Conservation (phyloP, 2,329 filamentous ascomycete species). For the Colletotrichum sidae region DNA sequence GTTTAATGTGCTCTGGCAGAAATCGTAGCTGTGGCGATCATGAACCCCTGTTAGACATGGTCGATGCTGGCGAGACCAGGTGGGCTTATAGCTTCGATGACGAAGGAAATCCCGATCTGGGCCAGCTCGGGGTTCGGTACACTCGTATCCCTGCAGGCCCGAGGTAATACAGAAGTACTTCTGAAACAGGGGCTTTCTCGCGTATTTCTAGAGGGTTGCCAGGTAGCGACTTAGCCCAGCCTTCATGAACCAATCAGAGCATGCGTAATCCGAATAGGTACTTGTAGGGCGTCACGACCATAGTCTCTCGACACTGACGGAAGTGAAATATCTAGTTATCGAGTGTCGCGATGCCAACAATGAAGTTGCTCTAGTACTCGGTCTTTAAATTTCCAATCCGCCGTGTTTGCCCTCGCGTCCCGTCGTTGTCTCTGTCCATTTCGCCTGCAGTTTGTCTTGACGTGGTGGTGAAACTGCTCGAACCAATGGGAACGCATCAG, state of each 20-base stretch:
- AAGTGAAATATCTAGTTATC: no score
- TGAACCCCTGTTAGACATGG: slow-evolving; percentile 23
- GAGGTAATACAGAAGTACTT: slow-evolving; percentile 23
- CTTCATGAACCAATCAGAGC: slow-evolving; percentile 5
- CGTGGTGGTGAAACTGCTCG: no score
- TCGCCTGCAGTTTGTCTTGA: no score
- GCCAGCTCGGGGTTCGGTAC: slow-evolving; percentile 3
- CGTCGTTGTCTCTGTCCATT: no score
- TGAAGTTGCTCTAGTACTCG: no score
- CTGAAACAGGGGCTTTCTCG: no score
- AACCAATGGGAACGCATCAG: no score
- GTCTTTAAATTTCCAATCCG: no score
- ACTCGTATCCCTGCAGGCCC: slow-evolving; percentile 18
- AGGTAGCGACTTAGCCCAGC: slow-evolving; percentile 6
- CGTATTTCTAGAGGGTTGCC: background rate
- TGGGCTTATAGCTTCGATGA: slow-evolving; percentile 33
- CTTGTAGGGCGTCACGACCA: no score
- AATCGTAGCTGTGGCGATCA: slow-evolving; percentile 23
- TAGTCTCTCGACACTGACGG: no score
- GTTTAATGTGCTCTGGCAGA: slow-evolving; percentile 12
- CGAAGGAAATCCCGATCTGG: slow-evolving; percentile 37
- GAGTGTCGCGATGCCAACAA: no score
- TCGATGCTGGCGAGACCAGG: slow-evolving; percentile 16
- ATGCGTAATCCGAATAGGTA: slow-evolving; percentile 27
- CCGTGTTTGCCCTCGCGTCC: no score